Conservation (phyloP, 192 early-diverging fungal species). For the Dissophora ornata region DNA sequence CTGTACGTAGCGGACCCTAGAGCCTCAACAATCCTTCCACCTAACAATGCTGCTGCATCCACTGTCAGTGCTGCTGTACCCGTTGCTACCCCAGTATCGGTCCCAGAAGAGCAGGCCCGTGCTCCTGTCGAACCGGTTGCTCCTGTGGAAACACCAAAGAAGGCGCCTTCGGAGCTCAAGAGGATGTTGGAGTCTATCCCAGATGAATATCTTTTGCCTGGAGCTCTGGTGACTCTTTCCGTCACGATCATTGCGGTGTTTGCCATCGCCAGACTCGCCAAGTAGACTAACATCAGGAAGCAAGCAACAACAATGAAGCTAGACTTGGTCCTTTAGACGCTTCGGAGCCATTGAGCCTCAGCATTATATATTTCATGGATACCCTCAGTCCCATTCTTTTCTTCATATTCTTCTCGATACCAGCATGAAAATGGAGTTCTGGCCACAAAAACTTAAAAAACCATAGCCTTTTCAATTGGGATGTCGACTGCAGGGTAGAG, state of each 20-base stretch:
- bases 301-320: background rate
- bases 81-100: constrained; percentile 9
- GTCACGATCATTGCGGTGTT: constrained; percentile 67
- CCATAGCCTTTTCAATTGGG: background rate
- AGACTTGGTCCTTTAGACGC: too few species aligned
- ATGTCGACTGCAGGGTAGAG: too few species aligned
- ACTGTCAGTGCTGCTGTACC: constrained; percentile 17
- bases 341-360: too few species aligned
- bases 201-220: constrained; percentile 65
- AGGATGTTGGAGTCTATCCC: constrained; percentile 47
- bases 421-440: background rate
- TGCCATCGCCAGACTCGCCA: constrained; percentile 51
- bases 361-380: constrained; percentile 18
- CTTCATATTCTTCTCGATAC: background rate
- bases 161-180: constrained; percentile 42
- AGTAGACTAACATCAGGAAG: constrained; percentile 7
- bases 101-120: constrained; percentile 2
- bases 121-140: constrained; percentile 15
- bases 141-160: constrained; percentile 36
- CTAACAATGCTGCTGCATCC: background rate
- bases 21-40: constrained; percentile 33
- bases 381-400: constrained; percentile 6
- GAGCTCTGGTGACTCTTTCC: constrained; percentile 62
- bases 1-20: constrained; percentile 65
- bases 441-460: constrained; percentile 10